phyloP scores from a whole-genome alignment of 208 protist genomes.

The Trypanosoma caninum region DNA sequence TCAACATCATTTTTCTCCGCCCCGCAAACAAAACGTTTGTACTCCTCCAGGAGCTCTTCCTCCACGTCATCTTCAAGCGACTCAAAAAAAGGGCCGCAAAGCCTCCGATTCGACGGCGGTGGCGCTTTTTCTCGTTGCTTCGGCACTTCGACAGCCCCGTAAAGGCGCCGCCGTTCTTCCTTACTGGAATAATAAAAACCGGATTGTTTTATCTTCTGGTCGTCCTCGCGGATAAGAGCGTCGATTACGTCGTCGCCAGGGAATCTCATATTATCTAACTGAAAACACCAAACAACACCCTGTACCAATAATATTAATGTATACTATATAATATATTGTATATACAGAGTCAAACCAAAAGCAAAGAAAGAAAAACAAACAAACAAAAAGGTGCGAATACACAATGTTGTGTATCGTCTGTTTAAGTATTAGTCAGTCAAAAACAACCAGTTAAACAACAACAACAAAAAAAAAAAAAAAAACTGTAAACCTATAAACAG shows the following conservation, averaged over 20 bases:
- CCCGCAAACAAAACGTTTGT: not conserved
- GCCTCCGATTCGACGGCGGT: not conserved
- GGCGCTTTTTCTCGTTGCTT: not conserved
- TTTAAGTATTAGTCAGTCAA: no score
- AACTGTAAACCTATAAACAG: no score
- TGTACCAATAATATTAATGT: no score
- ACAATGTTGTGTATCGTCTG: no score
- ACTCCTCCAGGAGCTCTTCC: slow-evolving; percentile 28
- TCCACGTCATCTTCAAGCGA: slow-evolving; percentile 11
- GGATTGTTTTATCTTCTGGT: not conserved
- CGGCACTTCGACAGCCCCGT: not conserved
- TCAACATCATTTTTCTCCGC: not conserved
- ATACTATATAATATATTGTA: no score
- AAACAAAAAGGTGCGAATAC: no score
- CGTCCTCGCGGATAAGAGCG: slow-evolving; percentile 23
- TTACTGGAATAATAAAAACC: slow-evolving; percentile 1
- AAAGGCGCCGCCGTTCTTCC: slow-evolving; percentile 9
- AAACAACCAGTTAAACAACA: not conserved
- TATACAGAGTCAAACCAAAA: no score
- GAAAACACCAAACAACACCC: not conserved
- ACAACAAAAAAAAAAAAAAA: no score
- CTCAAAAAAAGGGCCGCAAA: not conserved
- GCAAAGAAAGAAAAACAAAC: no score
- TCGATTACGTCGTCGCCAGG: slow-evolving; percentile 14
- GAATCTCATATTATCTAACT: not conserved